These are phyloP conservation scores for Lasiosphaeria miniovina DNA, from an alignment of 495 filamentous ascomycete species.

Conservation along the genomic window DNA sequence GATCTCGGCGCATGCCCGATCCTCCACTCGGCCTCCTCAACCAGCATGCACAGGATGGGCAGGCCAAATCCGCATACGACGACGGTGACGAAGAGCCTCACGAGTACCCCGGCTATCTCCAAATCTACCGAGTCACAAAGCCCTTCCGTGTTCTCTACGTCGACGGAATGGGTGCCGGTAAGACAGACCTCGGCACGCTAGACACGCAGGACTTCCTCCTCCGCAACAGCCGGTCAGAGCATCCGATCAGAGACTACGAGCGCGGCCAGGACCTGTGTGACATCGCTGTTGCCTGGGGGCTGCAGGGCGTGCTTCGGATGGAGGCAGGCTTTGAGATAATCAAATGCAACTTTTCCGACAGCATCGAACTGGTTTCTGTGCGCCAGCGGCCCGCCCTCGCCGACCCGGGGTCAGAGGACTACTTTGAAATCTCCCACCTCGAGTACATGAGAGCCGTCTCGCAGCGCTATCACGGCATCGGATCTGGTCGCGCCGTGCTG, in stretches of 20 bases:
- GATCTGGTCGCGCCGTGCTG: slow-evolving; percentile 48
- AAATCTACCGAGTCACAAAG: slow-evolving; percentile 49
- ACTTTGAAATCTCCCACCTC: slow-evolving; percentile 12
- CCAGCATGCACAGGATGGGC: background rate
- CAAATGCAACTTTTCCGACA: slow-evolving; percentile 54
- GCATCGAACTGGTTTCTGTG: slow-evolving; percentile 21
- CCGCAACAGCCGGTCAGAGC: slow-evolving; percentile 16
- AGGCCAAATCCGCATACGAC: background rate
- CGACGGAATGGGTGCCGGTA: slow-evolving; percentile 60
- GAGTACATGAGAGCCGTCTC: slow-evolving; percentile 44
- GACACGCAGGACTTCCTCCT: slow-evolving; percentile 59
- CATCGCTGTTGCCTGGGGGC: slow-evolving; percentile 47
- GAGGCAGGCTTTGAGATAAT: slow-evolving; percentile 70
- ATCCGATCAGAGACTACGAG: slow-evolving; percentile 31
- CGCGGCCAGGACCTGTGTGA: slow-evolving; percentile 52
- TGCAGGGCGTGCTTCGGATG: slow-evolving; percentile 64
- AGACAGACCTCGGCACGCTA: slow-evolving; percentile 56
- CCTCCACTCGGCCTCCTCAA: background rate
- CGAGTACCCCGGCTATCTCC: slow-evolving; percentile 47
- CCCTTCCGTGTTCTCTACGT: slow-evolving; percentile 57
- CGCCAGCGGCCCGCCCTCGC: slow-evolving; percentile 7
- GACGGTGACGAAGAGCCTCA: background rate
- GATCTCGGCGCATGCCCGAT: background rate
- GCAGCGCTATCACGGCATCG: slow-evolving; percentile 59
- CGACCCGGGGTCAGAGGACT: background rate